These are phyloP conservation scores for Silene vulgaris DNA, from an alignment of 179 eudicot species.

Conservation along the genomic window DNA sequence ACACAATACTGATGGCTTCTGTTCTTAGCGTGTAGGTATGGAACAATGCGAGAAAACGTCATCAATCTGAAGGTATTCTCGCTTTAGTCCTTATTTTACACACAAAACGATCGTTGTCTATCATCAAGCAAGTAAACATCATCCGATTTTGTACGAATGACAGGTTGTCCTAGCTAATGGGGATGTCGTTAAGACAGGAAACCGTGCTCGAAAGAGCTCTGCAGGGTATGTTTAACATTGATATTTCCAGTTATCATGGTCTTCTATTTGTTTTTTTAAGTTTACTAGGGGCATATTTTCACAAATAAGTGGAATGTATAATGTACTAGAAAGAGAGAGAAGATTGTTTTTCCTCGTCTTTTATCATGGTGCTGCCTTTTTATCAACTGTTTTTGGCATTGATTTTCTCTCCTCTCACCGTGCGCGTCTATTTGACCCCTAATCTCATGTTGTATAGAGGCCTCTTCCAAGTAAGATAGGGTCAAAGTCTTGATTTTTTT, in stretches of 20 bases:
- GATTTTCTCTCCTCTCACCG: neutral
- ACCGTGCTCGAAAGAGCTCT: conserved; percentile 96
- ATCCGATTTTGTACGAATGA: conserved; percentile 11
- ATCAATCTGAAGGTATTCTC: conserved; percentile 72
- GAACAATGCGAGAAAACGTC: conserved; percentile 99
- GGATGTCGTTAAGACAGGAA: conserved; percentile 83
- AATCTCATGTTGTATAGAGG: neutral
- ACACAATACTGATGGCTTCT: conserved; percentile 18
- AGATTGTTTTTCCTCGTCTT: neutral
- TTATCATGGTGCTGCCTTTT: neutral
- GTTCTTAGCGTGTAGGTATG: conserved; percentile 71
- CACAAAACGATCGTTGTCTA: no score
- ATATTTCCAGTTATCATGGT: neutral
- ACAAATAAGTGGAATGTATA: neutral
- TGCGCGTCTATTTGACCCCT: neutral
- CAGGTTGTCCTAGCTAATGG: conserved; percentile 89
- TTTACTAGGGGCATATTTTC: neutral
- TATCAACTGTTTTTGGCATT: neutral
- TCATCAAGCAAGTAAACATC: neutral
- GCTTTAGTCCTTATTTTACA: neutral
- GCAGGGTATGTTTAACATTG: conserved; percentile 58
- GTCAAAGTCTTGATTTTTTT: neutral
- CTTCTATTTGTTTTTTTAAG: neutral
- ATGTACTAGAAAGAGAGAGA: neutral
- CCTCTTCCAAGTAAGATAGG: neutral